A percentile compares a stretch with the other conserved stretches of the same genome.
Evolutionary conservation across 441 rosid genomes (phyloP).

Genomic region (Eutrema salsugineum): DNA sequence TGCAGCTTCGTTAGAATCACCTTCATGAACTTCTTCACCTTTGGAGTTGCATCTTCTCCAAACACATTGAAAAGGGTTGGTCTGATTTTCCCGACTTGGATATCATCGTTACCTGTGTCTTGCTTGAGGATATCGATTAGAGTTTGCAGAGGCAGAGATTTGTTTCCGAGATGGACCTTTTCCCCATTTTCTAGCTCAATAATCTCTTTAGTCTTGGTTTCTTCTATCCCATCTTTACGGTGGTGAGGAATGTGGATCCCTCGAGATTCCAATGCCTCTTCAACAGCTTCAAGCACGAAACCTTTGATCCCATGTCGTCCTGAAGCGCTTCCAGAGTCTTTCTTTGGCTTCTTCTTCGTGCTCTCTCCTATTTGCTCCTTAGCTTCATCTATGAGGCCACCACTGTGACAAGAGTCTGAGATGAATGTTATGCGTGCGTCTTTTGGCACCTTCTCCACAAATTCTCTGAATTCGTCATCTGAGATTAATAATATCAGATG

Average conservation of each 20-base stretch:
- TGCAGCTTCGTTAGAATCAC: constrained; percentile 57
- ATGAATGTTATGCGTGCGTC: constrained; percentile 68
- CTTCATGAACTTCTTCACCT: constrained; percentile 89
- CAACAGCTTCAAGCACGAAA: constrained; percentile 47
- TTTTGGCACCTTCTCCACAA: constrained; percentile 63
- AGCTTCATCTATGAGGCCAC: constrained; percentile 87
- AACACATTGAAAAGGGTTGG: constrained; percentile 68
- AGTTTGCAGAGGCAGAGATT: constrained; percentile 73
- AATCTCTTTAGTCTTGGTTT: constrained; percentile 31
- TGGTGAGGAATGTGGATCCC: constrained; percentile 39
- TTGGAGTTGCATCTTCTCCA: constrained; percentile 82
- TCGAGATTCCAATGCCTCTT: constrained; percentile 23
- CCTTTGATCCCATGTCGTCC: constrained; percentile 39
- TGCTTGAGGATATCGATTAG: constrained; percentile 69
- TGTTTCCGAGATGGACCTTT: constrained; percentile 45
- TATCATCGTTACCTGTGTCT: constrained; percentile 72
- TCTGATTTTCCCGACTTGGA: constrained; percentile 72
- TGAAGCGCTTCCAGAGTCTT: constrained; percentile 35
- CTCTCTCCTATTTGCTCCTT: constrained; percentile 96
- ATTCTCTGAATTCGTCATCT: constrained; percentile 90
- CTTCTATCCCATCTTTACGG: constrained; percentile 35
- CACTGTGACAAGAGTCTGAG: constrained; percentile 93
- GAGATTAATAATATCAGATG: not conserved
- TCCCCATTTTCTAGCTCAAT: constrained; percentile 40
- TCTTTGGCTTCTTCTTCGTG: constrained; percentile 33